phyloP scores from a whole-genome alignment of 805 yeast genomes.

The Ogataea sp. region DNA sequence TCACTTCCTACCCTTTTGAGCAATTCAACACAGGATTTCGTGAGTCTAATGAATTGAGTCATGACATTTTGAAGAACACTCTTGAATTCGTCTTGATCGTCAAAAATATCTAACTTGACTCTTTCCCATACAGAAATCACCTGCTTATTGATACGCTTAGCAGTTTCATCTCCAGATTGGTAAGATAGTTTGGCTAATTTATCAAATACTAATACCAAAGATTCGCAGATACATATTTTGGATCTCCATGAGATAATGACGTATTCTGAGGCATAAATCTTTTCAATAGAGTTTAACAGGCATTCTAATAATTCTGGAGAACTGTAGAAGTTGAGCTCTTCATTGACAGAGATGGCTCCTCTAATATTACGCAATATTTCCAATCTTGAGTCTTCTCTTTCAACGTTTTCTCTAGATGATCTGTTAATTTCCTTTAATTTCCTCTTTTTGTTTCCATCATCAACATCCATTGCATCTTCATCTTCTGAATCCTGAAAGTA shows the following conservation, averaged over 20 bases:
- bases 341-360: background rate
- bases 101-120: background rate
- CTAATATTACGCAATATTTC: background rate
- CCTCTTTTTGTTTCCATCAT: constrained; percentile 12
- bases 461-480: constrained; percentile 29
- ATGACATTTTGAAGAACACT: constrained; percentile 46
- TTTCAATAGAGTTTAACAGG: constrained; percentile 18
- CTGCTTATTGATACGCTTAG: background rate
- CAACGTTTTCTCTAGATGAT: background rate
- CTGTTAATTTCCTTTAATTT: background rate
- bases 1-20: background rate
- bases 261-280: constrained; percentile 20
- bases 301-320: constrained; percentile 20
- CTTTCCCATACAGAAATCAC: background rate
- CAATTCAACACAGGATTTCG: background rate
- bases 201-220: constrained; percentile 19
- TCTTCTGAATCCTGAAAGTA: constrained; percentile 31
- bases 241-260: constrained; percentile 53
- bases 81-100: constrained; percentile 1
- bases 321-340: background rate
- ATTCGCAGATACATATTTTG: constrained; percentile 37
- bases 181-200: constrained; percentile 2
- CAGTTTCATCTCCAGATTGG: background rate
- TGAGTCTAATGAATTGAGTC: constrained; percentile 31
- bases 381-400: constrained; percentile 1